phyloP scores from a whole-genome alignment of 2,329 filamentous ascomycete genomes.

The Penicillium rolfsii region DNA sequence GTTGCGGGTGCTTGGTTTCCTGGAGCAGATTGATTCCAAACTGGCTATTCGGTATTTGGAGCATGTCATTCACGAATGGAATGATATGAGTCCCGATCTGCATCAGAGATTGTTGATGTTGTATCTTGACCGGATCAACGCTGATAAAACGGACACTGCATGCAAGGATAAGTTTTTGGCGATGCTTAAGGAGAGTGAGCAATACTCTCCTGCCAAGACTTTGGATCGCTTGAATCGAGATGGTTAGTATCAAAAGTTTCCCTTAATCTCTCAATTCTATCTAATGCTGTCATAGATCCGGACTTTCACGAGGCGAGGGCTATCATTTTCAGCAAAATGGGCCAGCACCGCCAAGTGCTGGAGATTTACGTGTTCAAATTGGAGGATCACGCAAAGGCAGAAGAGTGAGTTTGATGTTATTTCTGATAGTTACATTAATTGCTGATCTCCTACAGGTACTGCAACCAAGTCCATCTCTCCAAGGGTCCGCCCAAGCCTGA shows the following conservation, averaged over 20 bases:
- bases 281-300: slow-evolving; percentile 60
- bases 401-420: slow-evolving; percentile 67
- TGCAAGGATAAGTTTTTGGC: slow-evolving; percentile 69
- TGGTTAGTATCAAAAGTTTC: slow-evolving; percentile 56
- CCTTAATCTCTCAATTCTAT: not conserved
- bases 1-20: slow-evolving; percentile 72
- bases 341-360: slow-evolving; percentile 91
- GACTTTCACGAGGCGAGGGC: slow-evolving; percentile 88
- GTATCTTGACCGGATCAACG: slow-evolving; percentile 61
- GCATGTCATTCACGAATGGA: slow-evolving; percentile 84
- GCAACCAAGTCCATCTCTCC: slow-evolving; percentile 77
- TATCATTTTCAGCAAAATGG: slow-evolving; percentile 91
- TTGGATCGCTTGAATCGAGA: slow-evolving; percentile 78
- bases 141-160: slow-evolving; percentile 54
- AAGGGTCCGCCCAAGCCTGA: slow-evolving; percentile 42
- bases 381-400: slow-evolving; percentile 81
- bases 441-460: slow-evolving; percentile 63
- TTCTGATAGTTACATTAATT: slow-evolving; percentile 2
- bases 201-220: slow-evolving; percentile 79
- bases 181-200: slow-evolving; percentile 74
- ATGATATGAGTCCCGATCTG: slow-evolving; percentile 81
- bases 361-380: slow-evolving; percentile 97
- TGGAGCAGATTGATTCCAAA: slow-evolving; percentile 68
- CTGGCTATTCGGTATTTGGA: slow-evolving; percentile 85
- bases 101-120: slow-evolving; percentile 82